phyloP scores from a whole-genome alignment of 176 grass and related monocot genomes.

The Eleusine indica region DNA sequence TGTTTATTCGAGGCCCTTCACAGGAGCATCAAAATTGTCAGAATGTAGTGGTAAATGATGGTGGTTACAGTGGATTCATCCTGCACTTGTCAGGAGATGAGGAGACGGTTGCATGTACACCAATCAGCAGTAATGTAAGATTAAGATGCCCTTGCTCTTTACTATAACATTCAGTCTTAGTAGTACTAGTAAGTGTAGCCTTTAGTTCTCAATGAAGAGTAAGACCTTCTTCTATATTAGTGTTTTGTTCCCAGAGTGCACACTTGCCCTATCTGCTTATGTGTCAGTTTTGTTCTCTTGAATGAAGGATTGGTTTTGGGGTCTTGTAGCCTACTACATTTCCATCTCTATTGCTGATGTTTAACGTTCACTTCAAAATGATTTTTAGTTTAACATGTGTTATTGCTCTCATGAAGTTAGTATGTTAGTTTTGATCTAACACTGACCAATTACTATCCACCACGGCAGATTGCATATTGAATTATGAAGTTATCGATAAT shows the following conservation, averaged over 20 bases:
- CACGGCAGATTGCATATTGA: slow-evolving; percentile 14
- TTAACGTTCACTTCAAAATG: slow-evolving; percentile 5
- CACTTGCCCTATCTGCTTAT: background rate
- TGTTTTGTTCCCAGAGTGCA: slow-evolving; percentile 4
- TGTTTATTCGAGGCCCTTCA: slow-evolving; percentile 23
- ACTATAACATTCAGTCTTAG: background rate
- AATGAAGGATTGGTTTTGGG: background rate
- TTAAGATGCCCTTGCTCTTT: slow-evolving; percentile 5
- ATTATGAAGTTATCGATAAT: slow-evolving; percentile 1
- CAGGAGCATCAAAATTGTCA: slow-evolving; percentile 17
- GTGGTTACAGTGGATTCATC: slow-evolving; percentile 38
- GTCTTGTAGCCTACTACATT: background rate
- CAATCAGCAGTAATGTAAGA: slow-evolving; percentile 55
- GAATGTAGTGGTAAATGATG: slow-evolving; percentile 13
- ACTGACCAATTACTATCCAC: slow-evolving; percentile 8
- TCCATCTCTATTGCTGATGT: background rate
- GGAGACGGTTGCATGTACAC: slow-evolving; percentile 35
- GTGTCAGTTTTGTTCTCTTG: background rate
- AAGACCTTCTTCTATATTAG: background rate
- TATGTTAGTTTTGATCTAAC: slow-evolving; percentile 3
- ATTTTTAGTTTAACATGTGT: background rate
- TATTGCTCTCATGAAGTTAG: background rate
- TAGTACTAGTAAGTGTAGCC: background rate
- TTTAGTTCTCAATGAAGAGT: background rate
- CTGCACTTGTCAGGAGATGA: slow-evolving; percentile 75